These are phyloP conservation scores for Jaltomata sinuosa DNA, from an alignment of 257 asterid species.

Conservation along the genomic window DNA sequence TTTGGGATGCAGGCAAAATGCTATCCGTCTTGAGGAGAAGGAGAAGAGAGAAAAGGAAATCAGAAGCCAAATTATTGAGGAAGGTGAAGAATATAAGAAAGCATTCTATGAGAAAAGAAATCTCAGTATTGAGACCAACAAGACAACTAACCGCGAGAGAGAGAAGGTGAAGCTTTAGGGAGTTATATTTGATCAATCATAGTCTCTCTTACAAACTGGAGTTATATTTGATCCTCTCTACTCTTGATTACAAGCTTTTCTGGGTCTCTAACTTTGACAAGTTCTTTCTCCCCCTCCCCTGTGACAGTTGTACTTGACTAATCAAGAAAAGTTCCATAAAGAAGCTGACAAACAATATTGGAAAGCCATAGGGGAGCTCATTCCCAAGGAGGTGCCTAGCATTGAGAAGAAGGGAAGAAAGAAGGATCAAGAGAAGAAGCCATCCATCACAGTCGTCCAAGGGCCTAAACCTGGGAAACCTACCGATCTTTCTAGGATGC, in stretches of 20 bases:
- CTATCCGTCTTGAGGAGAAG: slow-evolving; percentile 92
- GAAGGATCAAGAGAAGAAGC: slow-evolving; percentile 92
- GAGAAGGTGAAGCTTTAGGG: slow-evolving; percentile 51
- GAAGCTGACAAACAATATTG: slow-evolving; percentile 94
- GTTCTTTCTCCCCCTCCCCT: background rate
- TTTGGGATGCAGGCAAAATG: slow-evolving; percentile 52
- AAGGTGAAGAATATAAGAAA: slow-evolving; percentile 69
- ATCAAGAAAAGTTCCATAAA: slow-evolving; percentile 84
- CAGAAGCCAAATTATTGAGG: slow-evolving; percentile 74
- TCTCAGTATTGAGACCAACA: slow-evolving; percentile 59
- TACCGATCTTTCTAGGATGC: slow-evolving; percentile 95
- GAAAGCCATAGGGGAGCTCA: slow-evolving; percentile 91
- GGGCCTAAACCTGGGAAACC: slow-evolving; percentile 99
- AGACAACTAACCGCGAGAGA: slow-evolving; percentile 63
- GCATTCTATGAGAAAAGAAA: slow-evolving; percentile 79
- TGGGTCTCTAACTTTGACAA: background rate
- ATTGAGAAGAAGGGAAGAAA: slow-evolving; percentile 83
- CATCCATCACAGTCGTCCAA: slow-evolving; percentile 71
- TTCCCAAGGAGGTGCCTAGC: slow-evolving; percentile 81
- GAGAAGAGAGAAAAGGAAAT: slow-evolving; percentile 79
- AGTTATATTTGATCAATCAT: background rate
- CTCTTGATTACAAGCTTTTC: background rate
- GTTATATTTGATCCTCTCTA: background rate
- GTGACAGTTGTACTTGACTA: slow-evolving; percentile 41
- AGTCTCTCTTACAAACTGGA: background rate